Evolutionary conservation across 2,329 filamentous ascomycete genomes (phyloP).

Genomic region (Paradendryphiella salina): DNA sequence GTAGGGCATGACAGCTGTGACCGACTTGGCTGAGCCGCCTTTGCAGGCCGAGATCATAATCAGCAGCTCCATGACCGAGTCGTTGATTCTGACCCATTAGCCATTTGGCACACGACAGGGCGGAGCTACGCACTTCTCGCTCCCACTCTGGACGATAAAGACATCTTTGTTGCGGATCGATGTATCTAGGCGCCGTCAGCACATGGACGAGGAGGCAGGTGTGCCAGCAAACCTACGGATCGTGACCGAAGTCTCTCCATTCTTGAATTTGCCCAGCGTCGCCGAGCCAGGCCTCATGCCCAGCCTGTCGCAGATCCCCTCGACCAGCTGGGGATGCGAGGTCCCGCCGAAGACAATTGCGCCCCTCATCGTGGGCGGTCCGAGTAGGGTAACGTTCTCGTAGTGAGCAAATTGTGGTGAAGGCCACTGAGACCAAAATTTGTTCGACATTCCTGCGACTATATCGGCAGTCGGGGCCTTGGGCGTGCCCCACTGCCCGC

Average conservation of each 20-base stretch:
- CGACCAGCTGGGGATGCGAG: constrained; percentile 66
- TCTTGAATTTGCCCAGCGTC: constrained; percentile 67
- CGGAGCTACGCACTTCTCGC: constrained; percentile 62
- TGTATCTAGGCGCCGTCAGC: constrained; percentile 49
- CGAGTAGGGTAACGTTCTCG: constrained; percentile 38
- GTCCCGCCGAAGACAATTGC: constrained; percentile 69
- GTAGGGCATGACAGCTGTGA: constrained; percentile 93
- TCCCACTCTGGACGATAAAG: constrained; percentile 97
- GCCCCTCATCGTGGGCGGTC: constrained; percentile 60
- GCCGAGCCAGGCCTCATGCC: constrained; percentile 63
- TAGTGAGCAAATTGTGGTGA: constrained; percentile 29
- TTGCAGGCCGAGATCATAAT: constrained; percentile 99
- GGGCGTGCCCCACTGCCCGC: constrained; percentile 10
- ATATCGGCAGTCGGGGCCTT: constrained; percentile 10
- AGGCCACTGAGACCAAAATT: constrained; percentile 30
- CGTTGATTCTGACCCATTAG: constrained; percentile 71
- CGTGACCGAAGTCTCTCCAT: constrained; percentile 71
- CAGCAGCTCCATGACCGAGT: constrained; percentile 97
- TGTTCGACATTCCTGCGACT: constrained; percentile 27
- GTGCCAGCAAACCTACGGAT: constrained; percentile 54
- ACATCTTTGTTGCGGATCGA: constrained; percentile 96
- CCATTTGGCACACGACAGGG: constrained; percentile 14
- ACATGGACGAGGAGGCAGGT: constrained; percentile 4
- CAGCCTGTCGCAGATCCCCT: constrained; percentile 67
- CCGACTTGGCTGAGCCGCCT: constrained; percentile 92